Percentiles rank a stretch among this genome's conserved stretches.
Evolutionary conservation across 2,329 filamentous ascomycete species (phyloP).

Genomic region (Chaetomium sp.): DNA sequence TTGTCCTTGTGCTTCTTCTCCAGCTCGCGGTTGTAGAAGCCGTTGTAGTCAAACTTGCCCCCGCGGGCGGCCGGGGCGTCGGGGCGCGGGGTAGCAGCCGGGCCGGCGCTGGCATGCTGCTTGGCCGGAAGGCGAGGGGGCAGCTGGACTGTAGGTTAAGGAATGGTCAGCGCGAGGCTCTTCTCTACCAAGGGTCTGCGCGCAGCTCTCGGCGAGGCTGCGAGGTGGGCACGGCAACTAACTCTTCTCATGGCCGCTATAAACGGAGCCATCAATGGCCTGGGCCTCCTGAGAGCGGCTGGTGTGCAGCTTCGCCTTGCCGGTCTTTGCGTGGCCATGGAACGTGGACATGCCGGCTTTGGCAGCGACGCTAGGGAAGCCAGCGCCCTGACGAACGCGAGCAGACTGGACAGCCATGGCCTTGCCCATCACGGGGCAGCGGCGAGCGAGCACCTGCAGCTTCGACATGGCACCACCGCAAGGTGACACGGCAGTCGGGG

Average conservation of each 20-base stretch:
- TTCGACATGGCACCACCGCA: slow-evolving; percentile 96
- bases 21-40: slow-evolving; percentile 83
- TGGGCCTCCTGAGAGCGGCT: slow-evolving; percentile 76
- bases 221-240: slow-evolving; percentile 33
- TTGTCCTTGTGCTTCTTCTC: slow-evolving; percentile 99
- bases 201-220: too few relatives aligned
- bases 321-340: slow-evolving; percentile 53
- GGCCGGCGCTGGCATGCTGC: slow-evolving; percentile 27
- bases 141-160: slow-evolving; percentile 39
- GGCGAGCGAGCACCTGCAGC: slow-evolving; percentile 87
- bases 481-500: slow-evolving; percentile 63
- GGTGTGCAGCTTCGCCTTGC: slow-evolving; percentile 79
- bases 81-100: slow-evolving; percentile 38
- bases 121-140: slow-evolving; percentile 39
- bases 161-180: slow-evolving; percentile 18
- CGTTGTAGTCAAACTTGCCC: slow-evolving; percentile 84
- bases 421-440: slow-evolving; percentile 99
- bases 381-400: slow-evolving; percentile 50
- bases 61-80: slow-evolving; percentile 38
- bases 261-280: slow-evolving; percentile 63
- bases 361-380: slow-evolving; percentile 46
- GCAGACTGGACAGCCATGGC: slow-evolving; percentile 84
- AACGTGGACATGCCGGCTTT: slow-evolving; percentile 55
- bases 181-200: background rate
- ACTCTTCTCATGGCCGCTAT: slow-evolving; percentile 54